phyloP scores from a whole-genome alignment of 192 early-diverging fungal species.

The Coemansia sp. region DNA sequence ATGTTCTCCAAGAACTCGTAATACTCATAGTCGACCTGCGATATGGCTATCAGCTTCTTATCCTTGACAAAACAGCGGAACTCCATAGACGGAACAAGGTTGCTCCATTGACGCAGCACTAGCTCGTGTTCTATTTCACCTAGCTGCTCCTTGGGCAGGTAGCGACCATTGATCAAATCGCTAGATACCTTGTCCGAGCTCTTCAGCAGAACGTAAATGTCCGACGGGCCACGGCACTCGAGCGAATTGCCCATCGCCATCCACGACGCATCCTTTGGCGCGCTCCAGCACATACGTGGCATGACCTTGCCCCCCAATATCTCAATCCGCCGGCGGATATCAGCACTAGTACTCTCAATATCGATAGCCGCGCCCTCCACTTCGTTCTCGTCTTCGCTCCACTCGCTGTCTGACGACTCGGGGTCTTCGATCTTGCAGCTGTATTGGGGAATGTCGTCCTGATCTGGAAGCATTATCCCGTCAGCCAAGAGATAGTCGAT shows the following conservation, averaged over 20 bases:
- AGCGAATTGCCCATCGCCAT: constrained; percentile 78
- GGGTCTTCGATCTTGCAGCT: constrained; percentile 26
- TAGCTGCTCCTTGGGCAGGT: constrained; percentile 43
- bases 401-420: constrained; percentile 26
- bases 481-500: constrained; percentile 83
- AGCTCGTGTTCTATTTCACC: constrained; percentile 60
- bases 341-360: constrained; percentile 18
- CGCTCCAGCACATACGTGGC: constrained; percentile 95
- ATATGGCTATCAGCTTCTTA: constrained; percentile 71
- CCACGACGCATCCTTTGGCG: constrained; percentile 93
- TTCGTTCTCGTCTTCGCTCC: constrained; percentile 49
- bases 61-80: constrained; percentile 92
- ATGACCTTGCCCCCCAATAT: constrained; percentile 80
- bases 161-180: constrained; percentile 79
- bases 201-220: constrained; percentile 90
- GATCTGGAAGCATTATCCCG: constrained; percentile 77
- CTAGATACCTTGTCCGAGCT: constrained; percentile 87
- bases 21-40: constrained; percentile 85
- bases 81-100: constrained; percentile 88
- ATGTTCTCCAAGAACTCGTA: constrained; percentile 75
- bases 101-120: constrained; percentile 88
- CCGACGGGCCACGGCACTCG: constrained; percentile 70
- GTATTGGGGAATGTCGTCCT: constrained; percentile 52
- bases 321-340: constrained; percentile 67
- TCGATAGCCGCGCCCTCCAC: constrained; percentile 25